A percentile compares a stretch with the other conserved stretches of the same genome.
Conservation (phyloP, 2,329 filamentous ascomycete species). For the Hypoxylon rubiginosum region DNA sequence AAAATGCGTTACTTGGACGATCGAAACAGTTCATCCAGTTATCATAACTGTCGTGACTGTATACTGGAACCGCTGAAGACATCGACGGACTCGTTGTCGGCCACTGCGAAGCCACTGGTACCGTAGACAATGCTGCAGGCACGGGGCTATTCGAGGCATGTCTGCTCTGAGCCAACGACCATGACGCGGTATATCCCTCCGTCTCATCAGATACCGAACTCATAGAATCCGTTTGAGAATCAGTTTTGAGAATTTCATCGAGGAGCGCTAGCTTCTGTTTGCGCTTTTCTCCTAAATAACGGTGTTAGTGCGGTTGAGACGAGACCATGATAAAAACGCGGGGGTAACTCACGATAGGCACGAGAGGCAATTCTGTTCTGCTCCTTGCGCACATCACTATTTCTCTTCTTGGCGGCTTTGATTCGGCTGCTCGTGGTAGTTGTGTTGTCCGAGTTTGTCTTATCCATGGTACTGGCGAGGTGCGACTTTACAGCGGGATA, state of each 20-base stretch:
- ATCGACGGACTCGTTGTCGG: conserved; percentile 39
- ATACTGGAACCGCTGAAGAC: conserved; percentile 38
- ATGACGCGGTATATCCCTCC: conserved; percentile 41
- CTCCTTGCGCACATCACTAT: conserved; percentile 50
- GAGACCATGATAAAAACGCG: conserved; percentile 4
- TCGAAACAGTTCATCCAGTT: conserved; percentile 41
- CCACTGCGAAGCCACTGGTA: conserved; percentile 35
- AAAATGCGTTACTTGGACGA: conserved; percentile 34
- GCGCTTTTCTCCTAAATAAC: conserved; percentile 56
- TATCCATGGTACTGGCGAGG: conserved; percentile 42
- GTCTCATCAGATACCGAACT: conserved; percentile 51
- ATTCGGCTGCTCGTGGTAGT: conserved; percentile 30
- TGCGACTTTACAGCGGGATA: conserved; percentile 21
- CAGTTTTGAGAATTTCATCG: conserved; percentile 54
- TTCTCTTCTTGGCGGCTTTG: conserved; percentile 46
- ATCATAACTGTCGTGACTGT: conserved; percentile 41
- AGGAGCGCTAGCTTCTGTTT: conserved; percentile 60
- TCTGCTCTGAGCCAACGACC: conserved; percentile 36
- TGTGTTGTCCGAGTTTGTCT: conserved; percentile 32
- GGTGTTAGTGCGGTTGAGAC: conserved; percentile 31
- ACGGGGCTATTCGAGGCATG: conserved; percentile 46
- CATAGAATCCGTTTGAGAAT: conserved; percentile 49
- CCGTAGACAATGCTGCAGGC: conserved; percentile 34
- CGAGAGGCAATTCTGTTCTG: conserved; percentile 51
- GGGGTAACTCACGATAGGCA: conserved; percentile 51